Base-by-base conservation (phyloP, 176 grass and related monocot species). In the Leersia perrieri region DNA sequence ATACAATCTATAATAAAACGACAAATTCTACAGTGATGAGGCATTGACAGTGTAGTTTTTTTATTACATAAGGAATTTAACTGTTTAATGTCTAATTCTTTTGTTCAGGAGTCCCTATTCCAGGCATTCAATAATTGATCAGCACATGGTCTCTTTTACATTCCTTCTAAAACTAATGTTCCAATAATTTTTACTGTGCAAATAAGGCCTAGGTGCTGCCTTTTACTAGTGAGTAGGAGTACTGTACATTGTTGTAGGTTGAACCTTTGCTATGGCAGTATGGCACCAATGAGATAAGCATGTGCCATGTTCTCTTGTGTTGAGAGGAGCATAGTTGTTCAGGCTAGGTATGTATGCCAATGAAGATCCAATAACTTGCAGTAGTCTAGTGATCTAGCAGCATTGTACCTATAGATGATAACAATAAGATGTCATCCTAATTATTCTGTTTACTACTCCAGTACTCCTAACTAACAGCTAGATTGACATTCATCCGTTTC, bases 221-320 rank as follows among this genome's bases (percentile, higher is more conserved):
- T 78, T 66, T 41, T 47, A 68, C 18, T 31, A 3, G 18, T 51
- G 77, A 55, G n/a, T 29, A 31, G 58, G 58, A 57, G 1, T 30
- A 62, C 3, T 57, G 72, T 69, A 53, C 41, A 22, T 65, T 33
- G 41, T 34, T 77, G 18, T 57, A 66, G 58, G 65, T 83, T 57
- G 67, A 35, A 60, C 72, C 42, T 73, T 67, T 33, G 31, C 57
- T 72, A 65, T 73, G n/a, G n/a, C n/a, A n/a, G n/a, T n/a, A n/a
- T 88, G 74, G 33, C 22, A 41, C 23, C 29, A 61, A 47, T 61
- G 81, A 69, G 23, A 45, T 27, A 64, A 53, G 81, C 81, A 88
- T 84, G 76, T 63, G 87, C 61, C 36, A 69, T 80, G 87, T 84
- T 88, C 38, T 74, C 30, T 69, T 70, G 12, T 29, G 66, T 16